These are phyloP conservation scores for Vitis hybrid DNA, from an alignment of 177 flowering plant species.

Conservation along the genomic window DNA sequence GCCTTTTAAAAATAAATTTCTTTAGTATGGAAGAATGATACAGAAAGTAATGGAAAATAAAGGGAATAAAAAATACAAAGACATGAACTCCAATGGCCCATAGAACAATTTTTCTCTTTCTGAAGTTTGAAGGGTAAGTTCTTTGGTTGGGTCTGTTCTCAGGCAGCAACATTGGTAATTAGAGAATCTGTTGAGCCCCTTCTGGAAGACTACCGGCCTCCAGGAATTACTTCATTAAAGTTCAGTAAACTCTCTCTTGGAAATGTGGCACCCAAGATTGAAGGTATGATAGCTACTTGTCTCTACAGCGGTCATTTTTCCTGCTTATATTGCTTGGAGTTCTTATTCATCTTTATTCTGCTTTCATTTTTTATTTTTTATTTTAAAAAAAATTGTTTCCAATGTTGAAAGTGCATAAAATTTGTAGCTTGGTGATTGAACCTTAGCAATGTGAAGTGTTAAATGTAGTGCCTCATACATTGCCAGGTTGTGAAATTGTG, in stretches of 20 bases:
- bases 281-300: conserved; percentile 52
- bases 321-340: background rate
- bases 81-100: background rate
- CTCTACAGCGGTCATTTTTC: background rate
- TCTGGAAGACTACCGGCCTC: conserved; percentile 90
- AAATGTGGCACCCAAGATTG: conserved; percentile 93
- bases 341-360: background rate
- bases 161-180: conserved; percentile 88
- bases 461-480: too few species aligned
- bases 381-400: too few species aligned
- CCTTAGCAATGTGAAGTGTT: too few species aligned
- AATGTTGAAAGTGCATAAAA: too few species aligned
- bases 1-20: too few species aligned
- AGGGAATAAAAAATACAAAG: too few species aligned
- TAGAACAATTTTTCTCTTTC: background rate
- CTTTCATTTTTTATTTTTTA: background rate
- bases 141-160: conserved; percentile 19
- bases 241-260: conserved; percentile 93
- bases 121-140: conserved; percentile 2
- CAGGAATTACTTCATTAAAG: conserved; percentile 89
- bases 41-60: too few species aligned
- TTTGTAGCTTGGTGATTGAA: too few species aligned
- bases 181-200: conserved; percentile 95
- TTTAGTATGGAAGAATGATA: too few species aligned
- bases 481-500: too few species aligned